Evolutionary conservation across 805 yeast species (phyloP), one percentile per base, ranked within the genome.

Genomic region (Lachancea quebecensis): DNA sequence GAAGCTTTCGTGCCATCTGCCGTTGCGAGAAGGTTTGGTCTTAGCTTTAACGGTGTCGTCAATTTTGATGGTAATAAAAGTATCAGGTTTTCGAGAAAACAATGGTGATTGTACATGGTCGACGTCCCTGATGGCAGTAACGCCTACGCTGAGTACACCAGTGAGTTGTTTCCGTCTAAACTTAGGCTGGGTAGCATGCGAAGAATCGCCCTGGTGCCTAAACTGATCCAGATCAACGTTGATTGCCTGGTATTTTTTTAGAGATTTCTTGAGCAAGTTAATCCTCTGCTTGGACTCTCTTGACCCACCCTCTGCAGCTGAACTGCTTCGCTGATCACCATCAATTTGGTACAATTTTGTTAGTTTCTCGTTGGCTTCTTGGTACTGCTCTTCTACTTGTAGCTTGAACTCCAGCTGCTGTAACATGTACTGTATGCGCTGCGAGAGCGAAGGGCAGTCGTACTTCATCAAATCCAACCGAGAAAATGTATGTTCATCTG

Each of bases 371-470:
- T 89, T 89, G 5, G 97, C 98, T 52, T 82, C 91, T 56, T 82
- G 81, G 66, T 91, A 93, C 66, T 93, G 95, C 55, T 86, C 81
- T 64, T 93, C 99, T 33, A 91, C 95, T 59, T 91, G 93, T 38
- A 91, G 73, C 66, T 93, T 93, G 65, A 91, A 89, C 61, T 90
- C 96, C 48, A 93, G 73, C 65, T 89, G 95, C 67, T 90, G 97
- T 45, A 91, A 75, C 98, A 93, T 90, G 56, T 86, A 82, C 66
- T 88, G 96, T 58, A 93, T 93, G 51, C 93, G 78, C 57, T 93
- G 96, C 10, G 97, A 96, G 54, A 93, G 70, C 0, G 95, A 86
- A 0, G 97, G 96, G 55, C 96, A 86, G 57, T 93, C 97, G 59
- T 88, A 89, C 56, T 89, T 89, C 60, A 88, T 75, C 46, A 93